Conservation (phyloP, 2,329 filamentous ascomycete genomes). For the Fusarium longipes region DNA sequence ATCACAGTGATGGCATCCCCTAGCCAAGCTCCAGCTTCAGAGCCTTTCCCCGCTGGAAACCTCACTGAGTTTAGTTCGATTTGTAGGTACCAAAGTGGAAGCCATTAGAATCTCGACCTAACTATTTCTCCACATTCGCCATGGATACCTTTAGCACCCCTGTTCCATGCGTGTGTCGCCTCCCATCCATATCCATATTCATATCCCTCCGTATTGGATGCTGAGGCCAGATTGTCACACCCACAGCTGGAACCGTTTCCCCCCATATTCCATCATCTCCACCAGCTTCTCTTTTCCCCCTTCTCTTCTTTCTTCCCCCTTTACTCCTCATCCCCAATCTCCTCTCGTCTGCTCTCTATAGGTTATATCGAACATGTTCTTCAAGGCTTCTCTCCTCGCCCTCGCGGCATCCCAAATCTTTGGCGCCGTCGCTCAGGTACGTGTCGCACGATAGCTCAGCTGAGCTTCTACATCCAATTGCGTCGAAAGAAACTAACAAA, state of each 20-base stretch:
- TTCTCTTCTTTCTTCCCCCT: conserved; percentile 11
- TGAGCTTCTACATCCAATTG: not conserved
- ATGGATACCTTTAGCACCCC: conserved; percentile 13
- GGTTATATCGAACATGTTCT: conserved; percentile 68
- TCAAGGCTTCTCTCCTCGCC: conserved; percentile 77
- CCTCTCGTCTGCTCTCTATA: conserved; percentile 22
- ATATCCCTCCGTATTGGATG: conserved; percentile 10
- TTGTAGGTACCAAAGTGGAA: not conserved
- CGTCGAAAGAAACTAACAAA: not conserved
- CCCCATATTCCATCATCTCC: conserved; percentile 40
- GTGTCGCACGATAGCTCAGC: conserved; percentile 48
- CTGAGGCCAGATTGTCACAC: conserved; percentile 49
- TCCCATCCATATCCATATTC: conserved; percentile 10
- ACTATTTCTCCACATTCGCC: conserved; percentile 27
- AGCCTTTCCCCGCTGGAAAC: conserved; percentile 4
- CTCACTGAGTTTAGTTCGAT: conserved; percentile 2
- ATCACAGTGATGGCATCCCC: conserved; percentile 16
- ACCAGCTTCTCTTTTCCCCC: conserved; percentile 29
- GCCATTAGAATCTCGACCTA: conserved; percentile 4
- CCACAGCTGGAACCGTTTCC: conserved; percentile 22
- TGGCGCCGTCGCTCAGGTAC: conserved; percentile 72
- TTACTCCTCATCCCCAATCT: conserved; percentile 14
- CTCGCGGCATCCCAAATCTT: conserved; percentile 77
- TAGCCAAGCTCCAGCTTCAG: conserved; percentile 22
- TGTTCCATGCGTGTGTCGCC: conserved; percentile 26